Evolutionary conservation across 2,329 filamentous ascomycete species (phyloP).

Genomic region (Biscogniauxia sp.): DNA sequence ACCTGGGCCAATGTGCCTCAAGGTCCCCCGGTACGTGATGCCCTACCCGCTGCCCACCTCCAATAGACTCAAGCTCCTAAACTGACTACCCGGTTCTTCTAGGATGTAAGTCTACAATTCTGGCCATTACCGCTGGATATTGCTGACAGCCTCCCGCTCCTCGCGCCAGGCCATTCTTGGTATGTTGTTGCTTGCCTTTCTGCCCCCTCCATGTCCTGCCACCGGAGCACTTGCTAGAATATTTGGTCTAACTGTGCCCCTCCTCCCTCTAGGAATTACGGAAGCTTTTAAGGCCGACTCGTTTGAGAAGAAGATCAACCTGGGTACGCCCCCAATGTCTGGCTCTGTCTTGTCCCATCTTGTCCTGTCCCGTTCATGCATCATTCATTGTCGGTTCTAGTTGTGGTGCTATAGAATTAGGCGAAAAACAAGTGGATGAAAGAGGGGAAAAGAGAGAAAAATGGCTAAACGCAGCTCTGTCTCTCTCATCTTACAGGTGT

Average conservation of each 20-base stretch:
- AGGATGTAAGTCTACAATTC: conserved; percentile 37
- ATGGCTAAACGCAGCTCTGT: conserved; percentile 10
- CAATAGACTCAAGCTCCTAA: conserved; percentile 2
- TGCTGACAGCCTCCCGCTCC: conserved; percentile 17
- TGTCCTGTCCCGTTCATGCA: not conserved
- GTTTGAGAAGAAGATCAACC: conserved; percentile 95
- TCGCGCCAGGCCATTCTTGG: conserved; percentile 68
- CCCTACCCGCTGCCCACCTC: conserved; percentile 19
- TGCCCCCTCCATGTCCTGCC: conserved; percentile 13
- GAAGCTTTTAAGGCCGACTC: conserved; percentile 98
- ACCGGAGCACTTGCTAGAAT: not conserved
- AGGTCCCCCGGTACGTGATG: conserved; percentile 79
- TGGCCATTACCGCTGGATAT: conserved; percentile 5
- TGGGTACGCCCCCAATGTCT: conserved; percentile 56
- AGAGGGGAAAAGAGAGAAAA: too few relatives aligned
- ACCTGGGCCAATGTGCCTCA: conserved; percentile 90
- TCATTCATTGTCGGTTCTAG: too few relatives aligned
- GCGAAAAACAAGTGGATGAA: too few relatives aligned
- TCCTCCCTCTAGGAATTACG: conserved; percentile 66
- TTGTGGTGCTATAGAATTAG: too few relatives aligned
- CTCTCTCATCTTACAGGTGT: conserved; percentile 58
- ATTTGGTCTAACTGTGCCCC: conserved; percentile 21
- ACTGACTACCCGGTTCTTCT: conserved; percentile 19
- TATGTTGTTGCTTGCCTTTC: conserved; percentile 40
- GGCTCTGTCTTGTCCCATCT: conserved; percentile 4